Base-by-base conservation (phyloP, 2,329 filamentous ascomycete species). In the Juglanconis juglandina region DNA sequence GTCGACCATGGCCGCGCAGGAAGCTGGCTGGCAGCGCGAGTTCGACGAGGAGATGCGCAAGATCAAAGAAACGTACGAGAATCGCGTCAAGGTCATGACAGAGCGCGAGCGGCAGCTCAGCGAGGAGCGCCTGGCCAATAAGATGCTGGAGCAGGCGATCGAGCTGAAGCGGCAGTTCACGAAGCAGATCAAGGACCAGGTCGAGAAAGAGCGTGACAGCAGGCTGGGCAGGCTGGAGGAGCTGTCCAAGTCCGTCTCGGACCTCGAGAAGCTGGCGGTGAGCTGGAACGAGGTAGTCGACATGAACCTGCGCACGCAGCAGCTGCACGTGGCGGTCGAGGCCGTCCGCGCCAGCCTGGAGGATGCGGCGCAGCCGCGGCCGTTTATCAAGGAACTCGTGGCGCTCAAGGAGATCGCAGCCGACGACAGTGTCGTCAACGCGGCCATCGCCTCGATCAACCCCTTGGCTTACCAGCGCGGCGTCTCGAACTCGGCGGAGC, bases 371-470 rank as follows among this genome's bases (percentile, higher is more conserved):
- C 83, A 87, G 68, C 90, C 94, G 24, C 84, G 86, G 47, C 95
- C 95, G 4, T 99, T 99, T 73, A 85, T 96, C 70, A 87, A 88
- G 64, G 95, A 99, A 79, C 87, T 99, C 13, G 91, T 96, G 24
- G 95, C 95, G 3, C 85, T 99, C 58, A 96, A 96, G 78, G 92
- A 97, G 75, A 91, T 96, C 67, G 91, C 92, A 4, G 83, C 84
- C 35, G 89, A 92, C 55, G 91, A 96, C 72, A 80, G 90, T 1
- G 89, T 98, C 5, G 92, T 99, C 62, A 88, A 92, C 68, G 94
- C 94, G 4, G 95, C 95, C 62, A 96, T 99, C 69, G 90, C 91
- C n/a, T 96, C 92, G 35, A 96, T 99, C 76, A 96, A 96, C 79
- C 95, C 95, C 3, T 80, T 85, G 10, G 92, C 95, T 24, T 99